A percentile compares a stretch with the other conserved stretches of the same genome.
phyloP scores from a whole-genome alignment of 139 green algal genomes.

The Micractinium sp. region DNA sequence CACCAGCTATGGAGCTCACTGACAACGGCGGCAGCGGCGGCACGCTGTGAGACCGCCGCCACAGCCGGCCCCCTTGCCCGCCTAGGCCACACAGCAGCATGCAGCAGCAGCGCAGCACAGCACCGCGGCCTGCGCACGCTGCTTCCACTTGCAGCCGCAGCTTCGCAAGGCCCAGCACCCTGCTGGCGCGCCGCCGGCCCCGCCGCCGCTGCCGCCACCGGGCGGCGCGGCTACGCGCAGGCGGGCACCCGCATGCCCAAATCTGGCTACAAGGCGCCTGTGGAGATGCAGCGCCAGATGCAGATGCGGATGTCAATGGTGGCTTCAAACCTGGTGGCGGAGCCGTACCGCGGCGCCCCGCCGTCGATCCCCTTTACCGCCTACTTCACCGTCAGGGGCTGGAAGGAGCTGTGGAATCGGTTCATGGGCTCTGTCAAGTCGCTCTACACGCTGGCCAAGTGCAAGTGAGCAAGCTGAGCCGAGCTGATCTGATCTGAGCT shows the following conservation, averaged over 20 bases:
- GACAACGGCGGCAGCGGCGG: background rate
- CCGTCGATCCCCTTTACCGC: conserved; percentile 37
- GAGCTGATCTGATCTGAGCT: too few relatives aligned
- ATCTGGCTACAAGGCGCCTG: background rate
- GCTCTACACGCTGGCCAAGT: conserved; percentile 52
- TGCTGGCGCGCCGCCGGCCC: background rate
- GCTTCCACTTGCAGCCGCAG: background rate
- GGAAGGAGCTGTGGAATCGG: conserved; percentile 48
- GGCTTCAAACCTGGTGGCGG: conserved; percentile 54
- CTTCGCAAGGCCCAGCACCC: background rate
- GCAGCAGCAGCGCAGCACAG: background rate
- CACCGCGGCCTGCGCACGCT: background rate
- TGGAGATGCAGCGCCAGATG: conserved; percentile 13
- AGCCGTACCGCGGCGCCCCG: conserved; percentile 55
- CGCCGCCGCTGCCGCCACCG: background rate
- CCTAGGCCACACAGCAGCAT: background rate
- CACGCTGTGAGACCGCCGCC: background rate
- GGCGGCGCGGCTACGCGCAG: conserved; percentile 7
- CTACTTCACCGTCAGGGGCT: conserved; percentile 49
- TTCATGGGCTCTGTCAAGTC: conserved; percentile 47
- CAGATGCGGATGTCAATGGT: conserved; percentile 32
- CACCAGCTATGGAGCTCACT: background rate
- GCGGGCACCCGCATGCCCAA: background rate
- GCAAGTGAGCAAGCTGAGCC: conserved; percentile 12
- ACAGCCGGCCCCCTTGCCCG: background rate